Conservation (phyloP, 2,329 filamentous ascomycete species). For the Beauveria caledonica region DNA sequence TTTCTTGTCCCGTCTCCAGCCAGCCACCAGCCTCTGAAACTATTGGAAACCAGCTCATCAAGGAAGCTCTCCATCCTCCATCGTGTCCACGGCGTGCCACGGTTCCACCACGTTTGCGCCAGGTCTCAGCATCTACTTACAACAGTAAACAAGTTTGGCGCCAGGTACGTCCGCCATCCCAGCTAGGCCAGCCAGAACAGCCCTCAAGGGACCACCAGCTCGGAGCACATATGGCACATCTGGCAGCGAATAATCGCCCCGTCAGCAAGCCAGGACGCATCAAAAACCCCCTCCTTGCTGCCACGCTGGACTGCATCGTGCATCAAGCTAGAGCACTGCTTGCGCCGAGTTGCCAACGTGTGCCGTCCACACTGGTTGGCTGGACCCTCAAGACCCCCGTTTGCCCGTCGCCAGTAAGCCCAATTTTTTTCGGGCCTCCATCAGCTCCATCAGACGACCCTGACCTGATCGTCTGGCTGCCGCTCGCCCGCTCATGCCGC, state of each 20-base stretch:
- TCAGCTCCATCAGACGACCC: not conserved
- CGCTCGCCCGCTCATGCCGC: not conserved
- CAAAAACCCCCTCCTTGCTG: not conserved
- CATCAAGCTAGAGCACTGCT: not conserved
- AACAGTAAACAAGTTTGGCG: not conserved
- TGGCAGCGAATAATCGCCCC: not conserved
- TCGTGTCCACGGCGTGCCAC: not conserved
- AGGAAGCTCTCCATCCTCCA: not conserved
- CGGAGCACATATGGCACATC: not conserved
- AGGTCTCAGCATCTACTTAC: not conserved
- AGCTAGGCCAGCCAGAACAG: too few relatives aligned
- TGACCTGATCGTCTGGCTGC: not conserved
- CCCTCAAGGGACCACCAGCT: not conserved
- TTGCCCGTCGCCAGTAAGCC: not conserved
- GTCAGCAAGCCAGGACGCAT: not conserved
- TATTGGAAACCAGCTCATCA: too few relatives aligned
- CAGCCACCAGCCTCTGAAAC: not conserved
- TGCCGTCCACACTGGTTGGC: not conserved
- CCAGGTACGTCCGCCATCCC: not conserved
- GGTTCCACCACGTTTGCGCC: not conserved
- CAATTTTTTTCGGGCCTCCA: not conserved
- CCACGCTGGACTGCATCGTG: slow-evolving; percentile 1
- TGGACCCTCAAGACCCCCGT: not conserved
- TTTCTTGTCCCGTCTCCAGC: not conserved
- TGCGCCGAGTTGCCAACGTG: not conserved